phyloP scores from a whole-genome alignment of 139 green algal genomes.

The Micractinium sp. region DNA sequence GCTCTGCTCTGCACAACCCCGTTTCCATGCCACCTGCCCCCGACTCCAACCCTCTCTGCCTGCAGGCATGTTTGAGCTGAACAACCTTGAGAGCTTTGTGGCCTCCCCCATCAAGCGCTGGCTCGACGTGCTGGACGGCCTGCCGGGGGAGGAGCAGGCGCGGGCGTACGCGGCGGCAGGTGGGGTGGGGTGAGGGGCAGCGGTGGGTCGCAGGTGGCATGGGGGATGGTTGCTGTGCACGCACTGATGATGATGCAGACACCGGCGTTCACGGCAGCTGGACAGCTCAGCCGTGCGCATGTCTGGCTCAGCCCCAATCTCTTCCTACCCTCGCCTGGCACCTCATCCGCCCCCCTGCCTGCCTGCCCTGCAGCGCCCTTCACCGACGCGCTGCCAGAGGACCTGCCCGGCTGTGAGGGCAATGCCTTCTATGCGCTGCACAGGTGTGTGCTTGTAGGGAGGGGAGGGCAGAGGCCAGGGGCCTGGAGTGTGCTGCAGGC shows the following conservation, averaged over 20 bases:
- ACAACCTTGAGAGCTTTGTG: slow-evolving; percentile 86
- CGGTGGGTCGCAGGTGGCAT: slow-evolving; percentile 76
- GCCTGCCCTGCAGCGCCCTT: not conserved
- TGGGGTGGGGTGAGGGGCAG: slow-evolving; percentile 47
- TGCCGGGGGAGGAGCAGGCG: not conserved
- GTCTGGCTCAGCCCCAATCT: too few species aligned
- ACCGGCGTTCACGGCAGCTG: not conserved
- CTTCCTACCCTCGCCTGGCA: not conserved
- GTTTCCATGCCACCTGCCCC: too few species aligned
- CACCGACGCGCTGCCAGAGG: slow-evolving; percentile 38
- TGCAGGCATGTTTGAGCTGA: slow-evolving; percentile 97
- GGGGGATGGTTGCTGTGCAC: not conserved
- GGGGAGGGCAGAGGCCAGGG: not conserved
- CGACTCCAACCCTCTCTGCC: too few species aligned
- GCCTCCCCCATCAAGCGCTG: slow-evolving; percentile 28
- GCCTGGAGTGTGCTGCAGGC: too few species aligned
- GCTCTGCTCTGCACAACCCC: too few species aligned
- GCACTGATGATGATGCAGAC: not conserved
- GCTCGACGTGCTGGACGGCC: slow-evolving; percentile 6
- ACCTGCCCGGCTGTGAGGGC: slow-evolving; percentile 66
- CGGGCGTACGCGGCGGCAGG: slow-evolving; percentile 10
- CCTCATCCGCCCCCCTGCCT: not conserved
- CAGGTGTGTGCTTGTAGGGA: not conserved
- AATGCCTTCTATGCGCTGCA: slow-evolving; percentile 91
- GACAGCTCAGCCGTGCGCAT: too few species aligned